phyloP scores from a whole-genome alignment of 306 rosid genomes.

The Hippophae gyantsensis region DNA sequence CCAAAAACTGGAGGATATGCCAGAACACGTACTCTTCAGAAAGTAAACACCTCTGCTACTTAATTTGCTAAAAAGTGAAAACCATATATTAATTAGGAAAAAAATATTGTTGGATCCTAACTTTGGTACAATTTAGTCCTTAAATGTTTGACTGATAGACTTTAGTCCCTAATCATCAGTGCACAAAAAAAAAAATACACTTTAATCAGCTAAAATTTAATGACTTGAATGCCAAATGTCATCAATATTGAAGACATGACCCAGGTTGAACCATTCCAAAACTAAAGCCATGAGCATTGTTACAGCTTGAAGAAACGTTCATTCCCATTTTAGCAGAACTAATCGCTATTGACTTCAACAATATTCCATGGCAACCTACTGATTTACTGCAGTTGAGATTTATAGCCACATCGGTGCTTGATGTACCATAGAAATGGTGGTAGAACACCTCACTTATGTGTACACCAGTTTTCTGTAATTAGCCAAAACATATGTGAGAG shows the following conservation, averaged over 20 bases:
- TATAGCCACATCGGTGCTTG: conserved; percentile 22
- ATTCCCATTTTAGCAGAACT: conserved; percentile 7
- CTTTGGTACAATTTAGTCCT: no score
- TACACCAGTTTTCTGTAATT: conserved; percentile 19
- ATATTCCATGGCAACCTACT: conserved; percentile 25
- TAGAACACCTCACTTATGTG: conserved; percentile 21
- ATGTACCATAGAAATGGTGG: conserved; percentile 27
- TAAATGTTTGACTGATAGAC: no score
- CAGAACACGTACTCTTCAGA: no score
- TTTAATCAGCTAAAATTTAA: no score
- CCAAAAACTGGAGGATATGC: no score
- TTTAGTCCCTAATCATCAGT: no score
- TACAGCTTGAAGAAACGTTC: conserved; percentile 24
- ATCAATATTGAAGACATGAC: conserved; percentile 16
- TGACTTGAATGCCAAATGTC: no score
- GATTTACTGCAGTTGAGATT: conserved; percentile 26
- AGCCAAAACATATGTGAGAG: not conserved
- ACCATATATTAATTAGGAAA: no score
- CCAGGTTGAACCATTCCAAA: conserved; percentile 25
- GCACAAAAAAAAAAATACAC: no score
- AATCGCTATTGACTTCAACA: conserved; percentile 15
- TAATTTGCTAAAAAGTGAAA: no score
- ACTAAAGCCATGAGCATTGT: conserved; percentile 25
- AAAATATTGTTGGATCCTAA: no score
- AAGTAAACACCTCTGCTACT: no score